Percentiles rank a stretch among this genome's conserved stretches.
Conservation (phyloP, 208 protist species). For the Trypanosomatidae sp. region DNA sequence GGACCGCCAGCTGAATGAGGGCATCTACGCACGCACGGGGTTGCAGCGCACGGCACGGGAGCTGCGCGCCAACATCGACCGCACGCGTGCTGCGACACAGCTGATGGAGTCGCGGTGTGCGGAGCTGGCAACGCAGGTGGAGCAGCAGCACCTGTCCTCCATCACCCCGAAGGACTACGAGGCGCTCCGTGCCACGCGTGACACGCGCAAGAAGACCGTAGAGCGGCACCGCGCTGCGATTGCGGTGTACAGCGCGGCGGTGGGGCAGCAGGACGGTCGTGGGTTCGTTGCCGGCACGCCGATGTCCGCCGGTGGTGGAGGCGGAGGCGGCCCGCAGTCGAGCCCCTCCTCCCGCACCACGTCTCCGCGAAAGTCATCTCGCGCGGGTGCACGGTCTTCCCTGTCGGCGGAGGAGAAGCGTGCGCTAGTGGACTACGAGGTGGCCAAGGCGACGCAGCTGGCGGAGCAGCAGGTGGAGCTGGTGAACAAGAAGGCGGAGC, state of each 20-base stretch:
- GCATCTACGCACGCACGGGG: conserved; percentile 55
- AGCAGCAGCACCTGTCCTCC: conserved; percentile 13
- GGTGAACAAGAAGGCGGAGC: conserved; percentile 9
- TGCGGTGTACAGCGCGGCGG: conserved; percentile 44
- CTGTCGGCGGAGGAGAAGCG: conserved; percentile 1
- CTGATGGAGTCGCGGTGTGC: conserved; percentile 38
- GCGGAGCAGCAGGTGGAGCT: conserved; percentile 9
- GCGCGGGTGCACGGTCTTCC: too few relatives aligned
- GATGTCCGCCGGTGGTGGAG: background rate
- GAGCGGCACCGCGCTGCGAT: conserved; percentile 37
- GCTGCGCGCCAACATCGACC: conserved; percentile 31
- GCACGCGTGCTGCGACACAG: conserved; percentile 23
- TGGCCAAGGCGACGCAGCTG: conserved; percentile 4
- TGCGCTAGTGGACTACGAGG: conserved; percentile 7
- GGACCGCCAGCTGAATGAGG: conserved; percentile 60
- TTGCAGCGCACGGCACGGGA: conserved; percentile 42
- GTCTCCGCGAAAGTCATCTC: conserved; percentile 1
- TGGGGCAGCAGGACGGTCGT: too few relatives aligned
- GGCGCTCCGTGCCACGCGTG: conserved; percentile 28
- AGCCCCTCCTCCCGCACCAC: conserved; percentile 5
- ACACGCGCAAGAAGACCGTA: conserved; percentile 30
- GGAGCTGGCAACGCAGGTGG: conserved; percentile 44
- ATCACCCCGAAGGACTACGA: conserved; percentile 62
- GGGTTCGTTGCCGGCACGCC: too few relatives aligned
- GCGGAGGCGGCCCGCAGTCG: background rate